A percentile compares a stretch with the other conserved stretches of the same genome.
phyloP scores from a whole-genome alignment of 23 red algal genomes.

The Porphyridium purpureum region DNA sequence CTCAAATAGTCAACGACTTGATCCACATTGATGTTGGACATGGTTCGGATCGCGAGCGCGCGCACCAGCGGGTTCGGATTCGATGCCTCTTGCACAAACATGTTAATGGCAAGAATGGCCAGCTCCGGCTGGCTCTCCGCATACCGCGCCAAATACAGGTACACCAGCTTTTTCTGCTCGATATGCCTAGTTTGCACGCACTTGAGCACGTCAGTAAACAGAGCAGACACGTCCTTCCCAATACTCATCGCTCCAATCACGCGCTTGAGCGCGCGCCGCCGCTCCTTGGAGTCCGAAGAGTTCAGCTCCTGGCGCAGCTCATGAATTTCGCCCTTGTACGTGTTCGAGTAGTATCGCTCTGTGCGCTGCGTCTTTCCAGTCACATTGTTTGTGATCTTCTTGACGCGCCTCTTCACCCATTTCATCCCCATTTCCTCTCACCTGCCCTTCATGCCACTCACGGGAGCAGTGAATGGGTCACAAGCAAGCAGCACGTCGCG shows the following conservation, averaged over 20 bases:
- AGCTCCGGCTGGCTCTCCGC: slow-evolving; percentile 62
- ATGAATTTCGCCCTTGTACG: slow-evolving; percentile 49
- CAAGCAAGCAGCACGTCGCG: no score
- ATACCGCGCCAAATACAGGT: slow-evolving; percentile 91
- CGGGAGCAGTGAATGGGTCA: no score
- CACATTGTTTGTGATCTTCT: no score
- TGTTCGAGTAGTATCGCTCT: slow-evolving; percentile 23
- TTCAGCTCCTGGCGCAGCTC: slow-evolving; percentile 56
- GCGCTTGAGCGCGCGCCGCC: slow-evolving; percentile 60
- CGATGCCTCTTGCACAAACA: slow-evolving; percentile 75
- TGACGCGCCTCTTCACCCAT: no score
- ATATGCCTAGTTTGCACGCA: slow-evolving; percentile 42
- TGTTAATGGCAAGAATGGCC: slow-evolving; percentile 86
- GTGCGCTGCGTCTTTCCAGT: neutral
- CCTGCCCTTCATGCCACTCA: no score
- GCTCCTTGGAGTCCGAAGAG: slow-evolving; percentile 22
- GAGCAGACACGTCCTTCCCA: slow-evolving; percentile 66
- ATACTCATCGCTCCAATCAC: slow-evolving; percentile 75
- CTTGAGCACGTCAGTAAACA: slow-evolving; percentile 93
- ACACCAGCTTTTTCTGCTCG: slow-evolving; percentile 91
- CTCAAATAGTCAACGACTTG: slow-evolving; percentile 54
- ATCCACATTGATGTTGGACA: slow-evolving; percentile 63
- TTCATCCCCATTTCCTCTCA: no score
- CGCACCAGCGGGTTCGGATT: slow-evolving; percentile 83
- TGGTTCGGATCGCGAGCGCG: slow-evolving; percentile 78